Evolutionary conservation across 768 basidiomycete species (phyloP).

Genomic region (Agrocybe pediades): DNA sequence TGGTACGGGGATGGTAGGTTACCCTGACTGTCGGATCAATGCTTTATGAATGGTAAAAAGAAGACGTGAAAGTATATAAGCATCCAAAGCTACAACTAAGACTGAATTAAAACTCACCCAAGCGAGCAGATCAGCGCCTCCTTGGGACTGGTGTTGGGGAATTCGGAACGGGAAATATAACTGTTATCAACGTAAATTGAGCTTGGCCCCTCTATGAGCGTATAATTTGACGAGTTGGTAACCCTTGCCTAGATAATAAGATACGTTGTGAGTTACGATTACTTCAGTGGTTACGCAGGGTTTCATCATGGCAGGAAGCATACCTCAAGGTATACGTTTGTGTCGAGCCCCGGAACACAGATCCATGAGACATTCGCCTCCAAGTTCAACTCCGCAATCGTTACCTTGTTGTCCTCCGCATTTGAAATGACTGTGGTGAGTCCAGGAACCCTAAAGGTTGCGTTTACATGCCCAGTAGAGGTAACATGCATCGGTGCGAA

Average conservation of each 20-base stretch:
- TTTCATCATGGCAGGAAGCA: not conserved
- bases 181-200: slow-evolving; percentile 42
- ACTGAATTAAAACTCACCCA: slow-evolving; percentile 28
- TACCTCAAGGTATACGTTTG: slow-evolving; percentile 31
- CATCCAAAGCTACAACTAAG: too few species aligned
- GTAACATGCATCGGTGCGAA: slow-evolving; percentile 13
- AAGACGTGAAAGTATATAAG: not conserved
- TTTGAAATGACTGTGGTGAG: slow-evolving; percentile 33
- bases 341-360: slow-evolving; percentile 33
- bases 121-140: slow-evolving; percentile 41
- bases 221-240: slow-evolving; percentile 39
- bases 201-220: slow-evolving; percentile 31
- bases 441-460: slow-evolving; percentile 35
- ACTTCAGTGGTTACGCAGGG: not conserved
- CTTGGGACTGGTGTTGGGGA: slow-evolving; percentile 34
- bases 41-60: slow-evolving; percentile 15
- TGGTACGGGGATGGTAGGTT: slow-evolving; percentile 31
- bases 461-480: slow-evolving; percentile 30
- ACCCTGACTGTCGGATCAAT: slow-evolving; percentile 38
- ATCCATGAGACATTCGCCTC: slow-evolving; percentile 36
- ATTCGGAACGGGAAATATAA: slow-evolving; percentile 33
- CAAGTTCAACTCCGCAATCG: slow-evolving; percentile 30
- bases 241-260: slow-evolving; percentile 30
- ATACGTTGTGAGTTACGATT: not conserved
- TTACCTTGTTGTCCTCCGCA: slow-evolving; percentile 28